Evolutionary conservation across 495 filamentous ascomycete species (phyloP), one percentile per base, ranked within the genome.

Genomic region (Cenococcum geophilum): DNA sequence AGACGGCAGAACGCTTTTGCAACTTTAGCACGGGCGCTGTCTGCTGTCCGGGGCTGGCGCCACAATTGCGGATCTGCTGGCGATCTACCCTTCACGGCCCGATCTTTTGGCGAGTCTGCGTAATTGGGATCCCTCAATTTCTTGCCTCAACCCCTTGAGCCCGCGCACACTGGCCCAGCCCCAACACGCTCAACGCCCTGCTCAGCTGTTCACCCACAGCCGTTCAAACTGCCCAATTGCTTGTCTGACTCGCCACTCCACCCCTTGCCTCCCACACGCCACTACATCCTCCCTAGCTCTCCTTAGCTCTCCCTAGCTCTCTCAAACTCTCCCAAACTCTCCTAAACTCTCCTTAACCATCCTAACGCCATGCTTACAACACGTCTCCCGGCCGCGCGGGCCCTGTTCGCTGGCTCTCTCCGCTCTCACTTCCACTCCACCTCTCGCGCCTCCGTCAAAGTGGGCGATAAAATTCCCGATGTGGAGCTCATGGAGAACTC

Each of bases 401-500:
- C 54, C 25, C 59, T 34, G 18, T 59, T 65, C 27, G 63, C 65
- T 21, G 53, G 37, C 32, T 25, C 68, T 35, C 21, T 71, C 47
- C 58, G 42, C 55, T 88, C 88, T 76, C 58, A 45, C 55, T 88
- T 88, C 76, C 81, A 84, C 77, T 63, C 74, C 67, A 78, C 83
- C 36, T 61, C 73, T 11, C 74, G 70, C 20, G 73, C 71, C 40
- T 73, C 76, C 57, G 78, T 89, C 67, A 73, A 81, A 59, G 77
- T 79, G 49, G 85, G 85, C 62, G 87, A 88, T 70, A 67, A 69
- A 52, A 72, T 89, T 23, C 87, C 87, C 32, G 72, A 80, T 68
- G 69, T 87, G 42, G 79, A 83, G 57, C 78, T 88, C 55, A 76
- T 81, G 64, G 87, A 89, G 73, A 74, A 72, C 70, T 80, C 78